These are phyloP conservation scores for Aspergillus sp. DNA, from an alignment of 2,329 filamentous ascomycete genomes.

Conservation along the genomic window DNA sequence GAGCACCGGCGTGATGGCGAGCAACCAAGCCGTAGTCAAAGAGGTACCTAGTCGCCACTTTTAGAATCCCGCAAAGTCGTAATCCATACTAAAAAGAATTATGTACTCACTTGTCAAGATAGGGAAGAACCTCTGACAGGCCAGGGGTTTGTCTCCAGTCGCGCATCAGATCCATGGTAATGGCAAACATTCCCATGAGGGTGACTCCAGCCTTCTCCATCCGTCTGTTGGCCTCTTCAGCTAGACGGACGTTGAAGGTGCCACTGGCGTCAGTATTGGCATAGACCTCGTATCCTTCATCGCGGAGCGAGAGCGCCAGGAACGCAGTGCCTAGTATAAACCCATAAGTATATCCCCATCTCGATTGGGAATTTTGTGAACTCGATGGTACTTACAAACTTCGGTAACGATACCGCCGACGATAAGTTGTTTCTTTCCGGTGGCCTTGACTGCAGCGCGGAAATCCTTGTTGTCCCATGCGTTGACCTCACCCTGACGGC, in stretches of 20 bases:
- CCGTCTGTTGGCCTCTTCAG: slow-evolving; percentile 61
- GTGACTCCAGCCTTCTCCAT: slow-evolving; percentile 66
- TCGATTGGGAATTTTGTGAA: background rate
- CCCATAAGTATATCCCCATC: slow-evolving; percentile 1
- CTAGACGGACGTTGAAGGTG: slow-evolving; percentile 51
- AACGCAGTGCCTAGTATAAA: slow-evolving; percentile 58
- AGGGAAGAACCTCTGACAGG: slow-evolving; percentile 58
- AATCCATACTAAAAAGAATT: background rate
- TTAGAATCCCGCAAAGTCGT: background rate
- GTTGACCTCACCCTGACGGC: slow-evolving; percentile 69
- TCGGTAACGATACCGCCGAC: slow-evolving; percentile 70
- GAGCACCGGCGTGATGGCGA: slow-evolving; percentile 58
- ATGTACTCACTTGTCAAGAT: slow-evolving; percentile 53
- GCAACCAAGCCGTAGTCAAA: slow-evolving; percentile 65
- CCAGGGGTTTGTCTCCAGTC: slow-evolving; percentile 63
- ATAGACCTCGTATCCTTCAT: slow-evolving; percentile 70
- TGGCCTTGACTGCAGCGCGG: slow-evolving; percentile 61
- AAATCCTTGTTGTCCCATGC: slow-evolving; percentile 75
- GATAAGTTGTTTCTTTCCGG: slow-evolving; percentile 67
- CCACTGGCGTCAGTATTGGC: slow-evolving; percentile 70
- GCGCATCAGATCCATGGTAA: slow-evolving; percentile 67
- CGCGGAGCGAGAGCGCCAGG: slow-evolving; percentile 67
- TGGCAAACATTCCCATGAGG: slow-evolving; percentile 53
- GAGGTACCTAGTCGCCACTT: slow-evolving; percentile 23
- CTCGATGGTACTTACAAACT: slow-evolving; percentile 52